phyloP scores from a whole-genome alignment of 2,329 filamentous ascomycete species.

The Neurospora sp. region DNA sequence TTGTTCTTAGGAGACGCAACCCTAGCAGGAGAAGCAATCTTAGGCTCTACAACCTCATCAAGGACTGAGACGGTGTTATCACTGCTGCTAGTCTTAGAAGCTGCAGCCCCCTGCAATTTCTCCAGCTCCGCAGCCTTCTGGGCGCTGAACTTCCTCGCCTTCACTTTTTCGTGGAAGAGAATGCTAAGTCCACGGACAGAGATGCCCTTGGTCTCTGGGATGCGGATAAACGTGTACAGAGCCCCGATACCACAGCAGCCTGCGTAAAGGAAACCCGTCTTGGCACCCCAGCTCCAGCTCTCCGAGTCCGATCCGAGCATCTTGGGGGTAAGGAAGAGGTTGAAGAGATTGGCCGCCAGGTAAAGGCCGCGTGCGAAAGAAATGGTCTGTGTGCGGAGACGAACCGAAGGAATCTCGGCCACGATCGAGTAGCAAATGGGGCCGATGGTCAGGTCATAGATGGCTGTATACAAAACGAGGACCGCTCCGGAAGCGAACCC shows the following conservation, averaged over 20 bases:
- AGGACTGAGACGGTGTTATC: not conserved
- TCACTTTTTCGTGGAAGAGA: constrained; percentile 15
- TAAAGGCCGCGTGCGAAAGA: constrained; percentile 15
- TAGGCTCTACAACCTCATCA: not conserved
- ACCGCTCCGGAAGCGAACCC: constrained; percentile 16
- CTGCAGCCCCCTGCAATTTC: not conserved
- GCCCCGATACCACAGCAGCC: constrained; percentile 33
- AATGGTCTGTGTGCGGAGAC: constrained; percentile 14
- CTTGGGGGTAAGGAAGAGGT: constrained; percentile 16
- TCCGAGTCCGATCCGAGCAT: constrained; percentile 12
- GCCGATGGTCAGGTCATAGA: constrained; percentile 20
- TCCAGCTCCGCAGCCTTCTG: constrained; percentile 6
- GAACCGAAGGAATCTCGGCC: constrained; percentile 18
- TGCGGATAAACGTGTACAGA: constrained; percentile 16
- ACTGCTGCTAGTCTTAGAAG: not conserved
- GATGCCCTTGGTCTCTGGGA: constrained; percentile 17
- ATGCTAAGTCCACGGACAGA: constrained; percentile 16
- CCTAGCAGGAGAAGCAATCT: not conserved
- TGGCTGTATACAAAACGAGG: constrained; percentile 14
- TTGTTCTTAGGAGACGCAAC: not conserved
- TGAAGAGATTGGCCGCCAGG: constrained; percentile 12
- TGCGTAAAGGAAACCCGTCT: constrained; percentile 16
- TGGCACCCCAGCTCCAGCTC: constrained; percentile 14
- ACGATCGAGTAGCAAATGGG: constrained; percentile 19
- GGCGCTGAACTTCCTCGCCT: not conserved